Base-by-base conservation (phyloP, 306 rosid genomes). In the Cucurbita ficifolia region DNA sequence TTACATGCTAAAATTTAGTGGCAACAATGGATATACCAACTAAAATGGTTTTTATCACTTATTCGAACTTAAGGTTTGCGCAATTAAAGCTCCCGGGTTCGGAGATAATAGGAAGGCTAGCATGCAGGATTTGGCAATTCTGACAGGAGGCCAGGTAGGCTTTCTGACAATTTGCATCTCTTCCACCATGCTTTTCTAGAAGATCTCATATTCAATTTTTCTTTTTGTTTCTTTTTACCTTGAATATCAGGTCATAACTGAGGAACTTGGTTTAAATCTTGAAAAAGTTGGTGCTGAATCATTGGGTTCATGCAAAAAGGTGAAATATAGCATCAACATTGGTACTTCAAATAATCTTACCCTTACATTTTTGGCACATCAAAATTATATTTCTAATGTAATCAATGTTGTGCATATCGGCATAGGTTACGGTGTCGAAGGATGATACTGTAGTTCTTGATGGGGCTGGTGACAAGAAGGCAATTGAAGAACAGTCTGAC, bases 61-160 rank as follows among this genome's bases (percentile, higher is more conserved):
- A 46, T 17, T 21, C 46, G 4, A 43, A 35, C 17, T 42, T 76
- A 35, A 93, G 98, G 92, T 93, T 58, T 93, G 98, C 52, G 96
- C 97, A 52, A 87, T 93, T 57, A 93, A 93, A 79, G 97, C 98
- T 68, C 98, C 98, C 22, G 96, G 92, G 73, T 93, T 93, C 79
- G 97, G 97, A 76, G 98, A 93, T 73, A 93, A 82, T 75, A 84
- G 98, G 82, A 93, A 93, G 79, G 52, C 96, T 21, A 72, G 53
- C 76, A 78, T 93, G 76, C 96, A 84, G 79, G 98, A 93, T 86
- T 91, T 93, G 76, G 93, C 94, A 19, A 82, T 85, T 80, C 97
- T 93, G 33, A 89, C 98, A 3, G 98, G 98, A 75, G 97, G 90
- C 49, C 78, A 81, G 40, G 98, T 93, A 80, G 77, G 86, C n/a